These are phyloP conservation scores for Hypoxylon rubiginosum DNA, from an alignment of 2,329 filamentous ascomycete genomes.

Conservation along the genomic window DNA sequence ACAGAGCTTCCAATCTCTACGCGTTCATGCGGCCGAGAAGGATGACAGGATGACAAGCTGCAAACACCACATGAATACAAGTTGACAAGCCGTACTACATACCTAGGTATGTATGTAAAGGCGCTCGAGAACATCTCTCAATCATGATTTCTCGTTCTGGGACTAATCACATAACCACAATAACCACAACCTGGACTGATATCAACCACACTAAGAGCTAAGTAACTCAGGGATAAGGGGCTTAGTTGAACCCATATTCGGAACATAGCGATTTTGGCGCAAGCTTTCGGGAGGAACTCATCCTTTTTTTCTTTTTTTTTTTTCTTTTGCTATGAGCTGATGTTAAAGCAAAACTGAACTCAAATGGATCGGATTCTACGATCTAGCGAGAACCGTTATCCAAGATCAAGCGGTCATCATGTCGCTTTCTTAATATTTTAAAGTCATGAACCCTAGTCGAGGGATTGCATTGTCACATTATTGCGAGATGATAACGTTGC, in stretches of 20 bases:
- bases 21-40: constrained; percentile 32
- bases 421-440: constrained; percentile 23
- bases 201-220: constrained; percentile 27
- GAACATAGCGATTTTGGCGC: constrained; percentile 25
- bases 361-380: constrained; percentile 1
- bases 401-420: constrained; percentile 1
- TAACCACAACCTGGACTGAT: constrained; percentile 24
- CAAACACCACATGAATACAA: constrained; percentile 25
- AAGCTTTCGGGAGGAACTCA: constrained; percentile 9
- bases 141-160: constrained; percentile 18
- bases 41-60: constrained; percentile 18
- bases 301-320: not conserved
- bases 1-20: constrained; percentile 36
- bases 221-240: constrained; percentile 19
- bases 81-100: not conserved
- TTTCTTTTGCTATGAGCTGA: not conserved
- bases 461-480: constrained; percentile 34
- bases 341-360: constrained; percentile 10
- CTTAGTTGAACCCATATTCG: constrained; percentile 22
- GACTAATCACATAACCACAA: constrained; percentile 8
- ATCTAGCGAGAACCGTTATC: constrained; percentile 10
- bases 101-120: too few species aligned
- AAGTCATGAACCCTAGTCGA: constrained; percentile 16
- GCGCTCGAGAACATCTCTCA: not conserved
- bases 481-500: constrained; percentile 39